Conservation (phyloP, 1,139 yeast genomes). For the Yamadazyma friedrichii region DNA sequence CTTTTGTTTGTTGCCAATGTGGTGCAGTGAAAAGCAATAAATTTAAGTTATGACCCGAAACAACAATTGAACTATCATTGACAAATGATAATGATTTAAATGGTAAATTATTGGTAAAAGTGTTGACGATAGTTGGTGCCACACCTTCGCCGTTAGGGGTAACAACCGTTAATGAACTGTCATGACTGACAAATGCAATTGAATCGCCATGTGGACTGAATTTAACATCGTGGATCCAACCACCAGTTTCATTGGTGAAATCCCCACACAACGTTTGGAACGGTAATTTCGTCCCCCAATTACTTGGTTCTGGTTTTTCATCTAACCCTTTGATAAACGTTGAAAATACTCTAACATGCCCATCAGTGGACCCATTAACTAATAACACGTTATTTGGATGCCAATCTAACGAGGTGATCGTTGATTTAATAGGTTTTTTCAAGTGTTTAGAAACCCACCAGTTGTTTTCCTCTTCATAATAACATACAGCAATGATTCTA, state of each 20-base stretch:
- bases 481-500: constrained; percentile 90
- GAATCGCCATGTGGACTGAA: constrained; percentile 81
- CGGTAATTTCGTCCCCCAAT: constrained; percentile 95
- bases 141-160: constrained; percentile 75
- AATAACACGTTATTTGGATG: constrained; percentile 89
- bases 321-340: constrained; percentile 90
- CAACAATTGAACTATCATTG: constrained; percentile 64
- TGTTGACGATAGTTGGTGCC: constrained; percentile 42
- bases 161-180: constrained; percentile 71
- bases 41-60: constrained; percentile 92
- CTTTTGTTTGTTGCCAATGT: constrained; percentile 64
- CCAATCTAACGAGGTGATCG: constrained; percentile 86
- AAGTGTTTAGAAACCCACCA: constrained; percentile 99
- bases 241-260: constrained; percentile 70
- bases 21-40: constrained; percentile 81
- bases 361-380: constrained; percentile 93
- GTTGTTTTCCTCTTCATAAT: constrained; percentile 92
- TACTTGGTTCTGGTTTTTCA: constrained; percentile 72
- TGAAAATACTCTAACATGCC: constrained; percentile 92
- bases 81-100: constrained; percentile 74
- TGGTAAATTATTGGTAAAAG: constrained; percentile 78
- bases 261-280: constrained; percentile 93
- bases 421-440: constrained; percentile 88
- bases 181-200: constrained; percentile 78
- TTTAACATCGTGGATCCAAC: constrained; percentile 91